Conservation (phyloP, 1,284 basidiomycete species). For the Cryptococcus wingfieldii region DNA sequence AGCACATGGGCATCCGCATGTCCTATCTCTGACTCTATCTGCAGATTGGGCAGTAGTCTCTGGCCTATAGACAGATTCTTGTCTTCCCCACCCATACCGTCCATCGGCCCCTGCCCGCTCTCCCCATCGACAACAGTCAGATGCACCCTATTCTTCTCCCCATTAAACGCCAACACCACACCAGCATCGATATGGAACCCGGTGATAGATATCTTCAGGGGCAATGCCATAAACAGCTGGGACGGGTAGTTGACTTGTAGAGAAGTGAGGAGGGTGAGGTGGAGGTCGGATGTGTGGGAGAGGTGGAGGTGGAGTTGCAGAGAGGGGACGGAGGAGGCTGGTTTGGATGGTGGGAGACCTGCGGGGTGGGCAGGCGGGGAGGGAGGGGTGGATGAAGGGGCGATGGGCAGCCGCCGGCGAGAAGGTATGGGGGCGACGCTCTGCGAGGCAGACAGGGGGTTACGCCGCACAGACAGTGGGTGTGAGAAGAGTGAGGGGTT, state of each 20-base stretch:
- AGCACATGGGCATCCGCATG: conserved; percentile 93
- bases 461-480: background rate
- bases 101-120: background rate
- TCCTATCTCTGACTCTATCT: conserved; percentile 95
- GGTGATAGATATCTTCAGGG: conserved; percentile 84
- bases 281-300: conserved; percentile 49
- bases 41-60: conserved; percentile 80
- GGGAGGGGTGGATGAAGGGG: conserved; percentile 18
- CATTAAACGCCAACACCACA: conserved; percentile 85
- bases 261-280: conserved; percentile 72
- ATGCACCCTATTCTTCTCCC: conserved; percentile 69
- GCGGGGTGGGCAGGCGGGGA: conserved; percentile 32
- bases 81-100: background rate
- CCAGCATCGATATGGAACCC: conserved; percentile 83
- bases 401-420: conserved; percentile 1
- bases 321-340: conserved; percentile 35
- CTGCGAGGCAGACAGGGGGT: background rate
- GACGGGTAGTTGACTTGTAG: conserved; percentile 95
- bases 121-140: conserved; percentile 77
- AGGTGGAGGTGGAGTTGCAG: conserved; percentile 51
- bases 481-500: conserved; percentile 11
- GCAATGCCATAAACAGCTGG: conserved; percentile 90
- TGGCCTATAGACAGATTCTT: conserved; percentile 60
- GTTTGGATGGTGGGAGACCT: conserved; percentile 15
- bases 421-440: background rate